Evolutionary conservation across 257 asterid genomes (phyloP).

Genomic region (Paraleonurus japonicus): DNA sequence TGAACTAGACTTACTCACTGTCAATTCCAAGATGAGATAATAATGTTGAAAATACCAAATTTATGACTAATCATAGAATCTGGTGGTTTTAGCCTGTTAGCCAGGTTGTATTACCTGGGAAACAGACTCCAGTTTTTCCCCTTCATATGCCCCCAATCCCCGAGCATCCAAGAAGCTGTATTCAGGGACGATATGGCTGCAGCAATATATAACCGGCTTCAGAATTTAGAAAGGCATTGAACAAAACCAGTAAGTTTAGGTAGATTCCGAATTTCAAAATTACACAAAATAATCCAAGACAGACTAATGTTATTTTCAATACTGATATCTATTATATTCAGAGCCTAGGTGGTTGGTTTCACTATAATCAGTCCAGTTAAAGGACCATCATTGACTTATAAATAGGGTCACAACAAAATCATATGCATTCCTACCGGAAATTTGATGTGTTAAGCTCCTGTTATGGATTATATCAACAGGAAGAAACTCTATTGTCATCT

Average conservation of each 20-base stretch:
- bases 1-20: too few relatives aligned
- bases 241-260: constrained; percentile 3
- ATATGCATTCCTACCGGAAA: background rate
- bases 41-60: background rate
- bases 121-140: constrained; percentile 60
- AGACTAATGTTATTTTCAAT: background rate
- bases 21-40: background rate
- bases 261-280: background rate
- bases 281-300: background rate
- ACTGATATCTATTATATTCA: background rate
- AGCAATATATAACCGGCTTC: background rate
- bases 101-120: constrained; percentile 52
- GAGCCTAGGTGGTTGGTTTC: background rate
- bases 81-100: background rate
- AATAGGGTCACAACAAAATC: background rate
- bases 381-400: background rate
- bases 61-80: background rate
- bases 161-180: constrained; percentile 99
- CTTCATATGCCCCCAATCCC: constrained; percentile 95
- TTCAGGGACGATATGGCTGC: constrained; percentile 83
- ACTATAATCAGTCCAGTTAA: background rate
- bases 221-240: background rate
- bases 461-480: background rate
- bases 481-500: background rate
- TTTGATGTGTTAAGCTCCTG: background rate